These are phyloP conservation scores for Cardamine occulta DNA, from an alignment of 345 rosid genomes.

Conservation along the genomic window DNA sequence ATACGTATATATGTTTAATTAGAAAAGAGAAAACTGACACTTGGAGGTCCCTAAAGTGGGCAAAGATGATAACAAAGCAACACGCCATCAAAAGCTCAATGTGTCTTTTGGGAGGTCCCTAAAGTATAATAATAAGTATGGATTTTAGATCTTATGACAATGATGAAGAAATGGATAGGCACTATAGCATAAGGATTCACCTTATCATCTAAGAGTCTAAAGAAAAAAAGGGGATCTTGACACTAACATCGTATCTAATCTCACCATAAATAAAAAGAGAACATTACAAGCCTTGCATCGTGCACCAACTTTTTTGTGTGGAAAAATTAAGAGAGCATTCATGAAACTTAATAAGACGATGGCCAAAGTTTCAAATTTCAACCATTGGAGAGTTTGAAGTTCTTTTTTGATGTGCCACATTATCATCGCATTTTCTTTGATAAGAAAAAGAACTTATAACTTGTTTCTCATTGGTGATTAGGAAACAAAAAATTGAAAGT, in stretches of 20 bases:
- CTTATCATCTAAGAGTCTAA: constrained; percentile 39
- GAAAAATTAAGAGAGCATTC: constrained; percentile 23
- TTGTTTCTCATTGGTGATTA: constrained; percentile 8
- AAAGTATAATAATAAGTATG: constrained; percentile 35
- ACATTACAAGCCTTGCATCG: constrained; percentile 39
- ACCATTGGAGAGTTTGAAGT: constrained; percentile 28
- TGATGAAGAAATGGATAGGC: constrained; percentile 47
- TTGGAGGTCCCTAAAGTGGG: constrained; percentile 40
- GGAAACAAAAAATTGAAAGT: background rate
- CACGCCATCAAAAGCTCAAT: constrained; percentile 35
- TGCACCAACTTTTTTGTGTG: constrained; percentile 36
- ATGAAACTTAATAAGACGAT: constrained; percentile 41
- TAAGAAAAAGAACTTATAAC: background rate
- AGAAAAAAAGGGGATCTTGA: constrained; percentile 34
- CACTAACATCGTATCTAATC: constrained; percentile 37
- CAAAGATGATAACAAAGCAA: constrained; percentile 39
- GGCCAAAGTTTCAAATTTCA: constrained; percentile 22
- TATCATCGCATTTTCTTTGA: background rate
- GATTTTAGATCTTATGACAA: constrained; percentile 33
- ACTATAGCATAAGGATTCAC: constrained; percentile 47
- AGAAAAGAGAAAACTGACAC: constrained; percentile 26
- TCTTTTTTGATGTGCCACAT: constrained; percentile 26
- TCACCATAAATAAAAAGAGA: constrained; percentile 33
- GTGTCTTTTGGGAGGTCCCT: constrained; percentile 38
- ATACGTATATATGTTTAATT: background rate